Base-by-base conservation (phyloP, 2,329 filamentous ascomycete species). In the Ceratocystiopsis brevicomis region DNA sequence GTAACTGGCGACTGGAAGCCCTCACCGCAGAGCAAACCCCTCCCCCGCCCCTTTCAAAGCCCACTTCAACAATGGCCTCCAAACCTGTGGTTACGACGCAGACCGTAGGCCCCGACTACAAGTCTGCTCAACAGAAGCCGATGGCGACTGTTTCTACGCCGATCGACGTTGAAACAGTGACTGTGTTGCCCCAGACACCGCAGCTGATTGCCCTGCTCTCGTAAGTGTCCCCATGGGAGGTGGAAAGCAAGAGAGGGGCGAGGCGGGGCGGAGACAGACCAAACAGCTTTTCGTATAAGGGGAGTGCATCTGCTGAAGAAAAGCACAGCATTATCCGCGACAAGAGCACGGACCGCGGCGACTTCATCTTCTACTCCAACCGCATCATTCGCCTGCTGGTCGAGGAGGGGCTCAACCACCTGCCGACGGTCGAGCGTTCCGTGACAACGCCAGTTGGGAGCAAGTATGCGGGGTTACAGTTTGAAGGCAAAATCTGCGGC, bases 361-460 rank as follows among this genome's bases (percentile, higher is more conserved):
- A 98, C 61, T 98, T 98, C 60, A 95, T 98, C 57, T 98, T 98
- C 65, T 94, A 96, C 66, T 94, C 87, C 38, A 98, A 98, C 64
- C 78, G 90, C 47, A 96, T 98, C 59, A 96, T 96, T 59, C 84
- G 90, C 32, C 71, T 98, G 37, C 72, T 98, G 8, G 90, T 98
- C 37, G 90, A 98, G 62, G 90, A 98, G 63, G 90, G 90, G 4
- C 69, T 98, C 44, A 98, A 98, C 61, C 90, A 98, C 60, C 73
- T 98, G 37, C 90, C 90, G 1, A 85, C 93, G 16, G 77, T 93
- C 42, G 80, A 85, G 56, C 84, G 92, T 54, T 77, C 78, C 30
- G 81, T 98, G 55, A 92, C 80, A 37, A 96, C 90, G 8, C 90
- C 90, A 0, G 82, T 95, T 38, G 88, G 87, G 37, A 78, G 80